These are phyloP conservation scores for Galeopsis tetrahit DNA, from an alignment of 257 asterid species.

Conservation along the genomic window DNA sequence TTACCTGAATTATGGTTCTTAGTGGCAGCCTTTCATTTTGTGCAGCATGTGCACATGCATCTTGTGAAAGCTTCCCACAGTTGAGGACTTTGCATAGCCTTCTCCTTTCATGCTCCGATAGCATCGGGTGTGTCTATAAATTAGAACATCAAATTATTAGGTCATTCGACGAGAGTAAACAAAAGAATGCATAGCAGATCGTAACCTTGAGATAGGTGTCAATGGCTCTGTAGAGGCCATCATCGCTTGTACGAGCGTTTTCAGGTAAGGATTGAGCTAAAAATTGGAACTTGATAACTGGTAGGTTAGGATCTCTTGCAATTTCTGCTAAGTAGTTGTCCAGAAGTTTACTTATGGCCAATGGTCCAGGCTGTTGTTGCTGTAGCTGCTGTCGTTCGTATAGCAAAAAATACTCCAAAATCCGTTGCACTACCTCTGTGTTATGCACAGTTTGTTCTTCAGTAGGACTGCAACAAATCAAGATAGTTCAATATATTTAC, in stretches of 20 bases:
- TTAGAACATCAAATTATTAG: constrained; percentile 11
- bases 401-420: constrained; percentile 71
- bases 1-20: constrained; percentile 83
- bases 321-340: constrained; percentile 85
- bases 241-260: constrained; percentile 65
- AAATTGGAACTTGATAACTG: constrained; percentile 60
- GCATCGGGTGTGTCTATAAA: constrained; percentile 65
- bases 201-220: constrained; percentile 81
- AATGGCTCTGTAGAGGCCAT: constrained; percentile 85
- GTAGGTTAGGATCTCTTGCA: constrained; percentile 73
- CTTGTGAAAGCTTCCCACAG: constrained; percentile 78
- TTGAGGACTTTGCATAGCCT: constrained; percentile 81
- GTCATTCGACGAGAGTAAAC: constrained; percentile 9
- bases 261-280: constrained; percentile 76
- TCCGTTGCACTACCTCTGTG: constrained; percentile 67
- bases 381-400: constrained; percentile 56
- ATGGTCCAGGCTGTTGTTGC: constrained; percentile 43
- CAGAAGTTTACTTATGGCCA: constrained; percentile 67
- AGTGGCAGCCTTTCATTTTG: constrained; percentile 91
- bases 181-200: constrained; percentile 3
- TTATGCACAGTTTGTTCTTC: constrained; percentile 60
- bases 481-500: neutral
- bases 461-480: constrained; percentile 45
- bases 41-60: constrained; percentile 87
- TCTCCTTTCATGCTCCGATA: constrained; percentile 75